These are phyloP conservation scores for Musa troglodytarum DNA, from an alignment of 176 grass and related monocot genomes.

Conservation along the genomic window DNA sequence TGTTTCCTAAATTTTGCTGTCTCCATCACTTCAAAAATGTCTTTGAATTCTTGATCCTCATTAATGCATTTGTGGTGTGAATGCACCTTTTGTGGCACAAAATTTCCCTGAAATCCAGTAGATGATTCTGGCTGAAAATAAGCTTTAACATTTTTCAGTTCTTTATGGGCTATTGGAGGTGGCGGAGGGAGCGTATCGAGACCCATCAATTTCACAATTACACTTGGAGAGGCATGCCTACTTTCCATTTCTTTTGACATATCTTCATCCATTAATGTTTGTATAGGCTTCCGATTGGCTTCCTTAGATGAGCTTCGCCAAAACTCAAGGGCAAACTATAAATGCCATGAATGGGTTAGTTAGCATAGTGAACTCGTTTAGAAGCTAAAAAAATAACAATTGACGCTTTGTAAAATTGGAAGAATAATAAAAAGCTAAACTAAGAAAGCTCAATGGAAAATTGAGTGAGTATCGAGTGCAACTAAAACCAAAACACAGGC, in stretches of 20 bases:
- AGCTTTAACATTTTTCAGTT: constrained; percentile 28
- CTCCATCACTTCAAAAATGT: constrained; percentile 91
- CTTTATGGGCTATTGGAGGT: constrained; percentile 13
- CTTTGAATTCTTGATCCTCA: constrained; percentile 63
- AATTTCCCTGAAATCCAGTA: constrained; percentile 36
- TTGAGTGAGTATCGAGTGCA: neutral
- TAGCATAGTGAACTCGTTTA: neutral
- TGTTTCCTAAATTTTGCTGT: constrained; percentile 46
- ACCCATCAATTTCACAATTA: constrained; percentile 86
- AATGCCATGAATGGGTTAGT: constrained; percentile 1
- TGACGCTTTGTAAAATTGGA: neutral
- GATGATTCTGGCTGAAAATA: constrained; percentile 23
- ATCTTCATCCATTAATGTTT: constrained; percentile 83
- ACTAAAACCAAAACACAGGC: neutral
- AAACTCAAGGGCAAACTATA: constrained; percentile 41
- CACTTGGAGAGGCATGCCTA: constrained; percentile 65
- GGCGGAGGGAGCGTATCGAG: constrained; percentile 67
- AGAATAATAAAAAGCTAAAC: neutral
- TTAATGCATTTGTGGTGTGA: constrained; percentile 35
- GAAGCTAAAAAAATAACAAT: constrained; percentile 20
- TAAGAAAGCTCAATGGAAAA: neutral
- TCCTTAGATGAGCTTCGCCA: constrained; percentile 41
- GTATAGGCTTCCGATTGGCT: constrained; percentile 43
- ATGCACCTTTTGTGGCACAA: constrained; percentile 30
- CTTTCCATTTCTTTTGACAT: constrained; percentile 55